These are phyloP conservation scores for Saccharomycopsis capsularis DNA, from an alignment of 805 yeast species.

Conservation along the genomic window DNA sequence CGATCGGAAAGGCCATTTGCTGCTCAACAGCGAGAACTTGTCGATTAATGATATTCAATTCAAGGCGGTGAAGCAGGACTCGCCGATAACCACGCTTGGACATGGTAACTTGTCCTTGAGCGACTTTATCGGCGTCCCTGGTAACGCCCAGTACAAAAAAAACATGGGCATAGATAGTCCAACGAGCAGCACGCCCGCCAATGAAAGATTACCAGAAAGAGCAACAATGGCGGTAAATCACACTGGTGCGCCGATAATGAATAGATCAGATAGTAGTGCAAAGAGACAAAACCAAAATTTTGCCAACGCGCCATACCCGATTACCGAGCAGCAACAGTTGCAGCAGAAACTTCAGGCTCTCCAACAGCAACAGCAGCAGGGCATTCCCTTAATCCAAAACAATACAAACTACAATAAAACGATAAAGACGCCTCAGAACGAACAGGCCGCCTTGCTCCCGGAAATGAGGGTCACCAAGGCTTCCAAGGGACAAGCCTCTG, in stretches of 20 bases:
- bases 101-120: slow-evolving; percentile 18
- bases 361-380: neutral
- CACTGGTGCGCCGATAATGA: neutral
- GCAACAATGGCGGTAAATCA: neutral
- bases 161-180: neutral
- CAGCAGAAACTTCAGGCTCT: neutral
- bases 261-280: too few species aligned
- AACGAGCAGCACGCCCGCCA: neutral
- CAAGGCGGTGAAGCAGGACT: slow-evolving; percentile 6
- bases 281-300: too few species aligned
- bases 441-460: neutral
- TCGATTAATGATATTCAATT: slow-evolving; percentile 14
- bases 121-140: slow-evolving; percentile 12
- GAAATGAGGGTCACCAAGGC: neutral
- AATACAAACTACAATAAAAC: neutral
- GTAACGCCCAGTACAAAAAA: neutral
- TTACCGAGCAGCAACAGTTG: neutral
- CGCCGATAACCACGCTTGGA: slow-evolving; percentile 14
- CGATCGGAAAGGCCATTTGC: neutral
- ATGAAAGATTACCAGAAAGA: neutral
- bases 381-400: neutral
- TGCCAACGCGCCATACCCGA: too few species aligned
- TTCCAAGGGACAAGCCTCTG: neutral
- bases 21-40: neutral
- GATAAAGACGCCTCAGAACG: neutral